Percentiles rank a stretch among this genome's conserved stretches.
Evolutionary conservation across 2,329 filamentous ascomycete species (phyloP).

Genomic region (Phialocephala subalpina): DNA sequence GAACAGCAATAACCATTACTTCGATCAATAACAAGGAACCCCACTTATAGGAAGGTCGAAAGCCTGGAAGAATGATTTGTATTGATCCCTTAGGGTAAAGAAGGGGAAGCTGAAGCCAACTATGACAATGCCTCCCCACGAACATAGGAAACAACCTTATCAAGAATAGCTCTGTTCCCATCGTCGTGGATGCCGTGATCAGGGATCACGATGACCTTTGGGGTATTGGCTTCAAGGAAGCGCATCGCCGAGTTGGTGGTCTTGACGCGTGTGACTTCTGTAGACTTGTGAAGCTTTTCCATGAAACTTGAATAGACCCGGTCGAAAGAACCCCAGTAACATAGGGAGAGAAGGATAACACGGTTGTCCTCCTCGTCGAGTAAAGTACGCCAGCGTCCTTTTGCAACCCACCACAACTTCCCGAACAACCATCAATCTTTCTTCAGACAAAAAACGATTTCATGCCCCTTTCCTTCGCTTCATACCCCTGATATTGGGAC

Average conservation of each 20-base stretch:
- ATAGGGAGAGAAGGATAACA: too few relatives aligned
- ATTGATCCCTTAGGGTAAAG: slow-evolving; percentile 32
- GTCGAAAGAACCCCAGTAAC: slow-evolving; percentile 27
- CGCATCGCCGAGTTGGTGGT: slow-evolving; percentile 20
- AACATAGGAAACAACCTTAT: slow-evolving; percentile 37
- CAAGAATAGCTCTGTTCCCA: slow-evolving; percentile 34
- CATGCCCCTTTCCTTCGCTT: too few relatives aligned
- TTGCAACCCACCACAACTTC: too few relatives aligned
- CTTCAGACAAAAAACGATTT: too few relatives aligned
- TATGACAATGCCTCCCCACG: slow-evolving; percentile 39
- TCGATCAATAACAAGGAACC: background rate
- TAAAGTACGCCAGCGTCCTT: too few relatives aligned
- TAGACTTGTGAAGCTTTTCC: slow-evolving; percentile 24
- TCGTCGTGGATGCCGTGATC: slow-evolving; percentile 36
- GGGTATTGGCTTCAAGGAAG: slow-evolving; percentile 36
- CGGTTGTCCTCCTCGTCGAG: too few relatives aligned
- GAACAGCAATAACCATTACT: too few relatives aligned
- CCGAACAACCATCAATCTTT: too few relatives aligned
- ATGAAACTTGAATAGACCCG: slow-evolving; percentile 28
- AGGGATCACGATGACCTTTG: slow-evolving; percentile 39
- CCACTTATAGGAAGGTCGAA: slow-evolving; percentile 31
- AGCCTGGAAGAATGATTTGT: slow-evolving; percentile 36
- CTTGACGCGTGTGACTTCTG: slow-evolving; percentile 30
- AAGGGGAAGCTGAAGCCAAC: slow-evolving; percentile 40
- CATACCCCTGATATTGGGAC: too few relatives aligned